Evolutionary conservation across 73 alveolate species (phyloP), one percentile per base, ranked within the genome.

Genomic region (Tetrahymena elliotti): DNA sequence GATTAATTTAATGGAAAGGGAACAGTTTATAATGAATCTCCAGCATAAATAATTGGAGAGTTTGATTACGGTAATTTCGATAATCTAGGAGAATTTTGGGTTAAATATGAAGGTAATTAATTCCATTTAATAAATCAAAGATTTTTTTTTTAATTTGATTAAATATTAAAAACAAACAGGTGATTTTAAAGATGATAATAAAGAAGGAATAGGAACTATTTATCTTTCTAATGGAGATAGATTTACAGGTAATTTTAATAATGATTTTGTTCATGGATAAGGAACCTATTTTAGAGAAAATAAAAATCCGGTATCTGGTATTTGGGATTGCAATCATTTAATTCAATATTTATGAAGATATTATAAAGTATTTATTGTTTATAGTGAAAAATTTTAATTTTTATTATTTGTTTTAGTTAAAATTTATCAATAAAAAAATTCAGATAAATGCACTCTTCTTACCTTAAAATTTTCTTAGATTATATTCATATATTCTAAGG

Each of bases 1-100:
- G 96, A 94, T 92, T 84, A 94, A 37, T 94, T 94, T 94, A 92
- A 94, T 52, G 96, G 96, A 11, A 84, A 92, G 47, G 96, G 96
- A 0, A 94, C 96, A 15, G 93, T 94, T 83, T 94, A 94, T 52
- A 94, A 94, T 88, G 96, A 94, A 37, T 88, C 93, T 24, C 96
- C 96, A 35, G 84, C 93, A 33, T 16, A 15, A 20, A 52, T 94
- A 16, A 83, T 34, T 47, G 93, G 95, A 27, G 88, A 68, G 40
- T 94, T 94, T 47, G 96, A 94, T 88, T 94, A 47, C 47, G 33
- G 53, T n/a, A 94, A 94, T 84, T 94, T 94, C 35, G 96, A 94
- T 94, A 35, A 94, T 83, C 84, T 94, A 35, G 96, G 96, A 94
- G 96, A 94, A 94, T 94, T 84, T 83, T 52, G 88, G 88, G 88